phyloP scores from a whole-genome alignment of 192 early-diverging fungal species.

The Chytriomyces confervae region DNA sequence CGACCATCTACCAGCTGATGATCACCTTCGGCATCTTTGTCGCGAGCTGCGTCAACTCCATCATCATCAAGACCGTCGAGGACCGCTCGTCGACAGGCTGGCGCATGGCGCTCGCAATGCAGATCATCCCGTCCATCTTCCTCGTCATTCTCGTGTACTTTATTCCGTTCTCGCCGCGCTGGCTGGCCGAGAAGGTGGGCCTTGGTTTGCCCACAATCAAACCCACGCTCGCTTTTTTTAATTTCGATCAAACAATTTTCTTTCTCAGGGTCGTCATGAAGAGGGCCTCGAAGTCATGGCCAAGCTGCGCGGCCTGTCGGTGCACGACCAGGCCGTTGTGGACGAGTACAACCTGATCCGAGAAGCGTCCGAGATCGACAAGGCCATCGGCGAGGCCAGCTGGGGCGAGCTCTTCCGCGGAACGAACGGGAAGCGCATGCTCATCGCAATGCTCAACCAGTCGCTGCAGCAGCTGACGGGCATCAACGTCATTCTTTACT shows the following conservation, averaged over 20 bases:
- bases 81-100: conserved; percentile 57
- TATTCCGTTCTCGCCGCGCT: conserved; percentile 76
- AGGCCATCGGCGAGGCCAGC: conserved; percentile 55
- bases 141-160: conserved; percentile 70
- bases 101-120: conserved; percentile 84
- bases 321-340: conserved; percentile 42
- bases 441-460: conserved; percentile 29
- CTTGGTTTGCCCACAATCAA: too few relatives aligned
- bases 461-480: conserved; percentile 53
- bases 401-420: conserved; percentile 42
- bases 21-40: conserved; percentile 84
- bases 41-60: conserved; percentile 49
- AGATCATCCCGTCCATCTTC: conserved; percentile 77
- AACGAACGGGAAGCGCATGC: not conserved
- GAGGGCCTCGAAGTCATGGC: conserved; percentile 50
- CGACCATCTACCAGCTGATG: conserved; percentile 84
- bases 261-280: conserved; percentile 35
- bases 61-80: conserved; percentile 48
- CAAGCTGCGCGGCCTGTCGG: conserved; percentile 46
- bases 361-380: conserved; percentile 56
- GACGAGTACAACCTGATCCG: conserved; percentile 61
- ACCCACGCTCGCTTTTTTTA: too few relatives aligned
- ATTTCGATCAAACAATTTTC: too few relatives aligned
- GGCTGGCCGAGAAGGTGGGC: conserved; percentile 52
- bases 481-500: conserved; percentile 79